Conservation (phyloP, 1,284 basidiomycete genomes). For the Ganoderma resinaceum region DNA sequence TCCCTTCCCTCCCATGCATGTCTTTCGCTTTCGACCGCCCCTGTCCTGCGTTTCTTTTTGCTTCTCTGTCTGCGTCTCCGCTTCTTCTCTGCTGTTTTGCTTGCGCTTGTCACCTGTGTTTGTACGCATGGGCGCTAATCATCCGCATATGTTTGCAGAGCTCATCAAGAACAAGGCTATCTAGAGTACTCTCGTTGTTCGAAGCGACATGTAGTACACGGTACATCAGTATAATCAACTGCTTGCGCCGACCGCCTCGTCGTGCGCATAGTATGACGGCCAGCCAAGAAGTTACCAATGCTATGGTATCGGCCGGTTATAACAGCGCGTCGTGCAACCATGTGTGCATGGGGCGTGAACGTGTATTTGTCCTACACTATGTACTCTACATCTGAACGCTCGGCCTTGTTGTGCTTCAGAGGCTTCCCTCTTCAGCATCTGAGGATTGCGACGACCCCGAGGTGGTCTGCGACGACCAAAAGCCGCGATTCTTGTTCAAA, state of each 20-base stretch:
- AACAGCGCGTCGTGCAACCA: too few species aligned
- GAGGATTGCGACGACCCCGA: slow-evolving; percentile 21
- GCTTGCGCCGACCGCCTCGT: not conserved
- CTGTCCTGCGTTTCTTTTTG: not conserved
- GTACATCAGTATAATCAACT: slow-evolving; percentile 4
- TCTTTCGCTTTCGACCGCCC: not conserved
- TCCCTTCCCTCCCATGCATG: slow-evolving; percentile 33
- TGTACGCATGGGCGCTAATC: slow-evolving; percentile 23
- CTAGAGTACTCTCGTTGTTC: slow-evolving; percentile 40
- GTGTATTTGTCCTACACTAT: too few species aligned
- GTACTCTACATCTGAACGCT: too few species aligned
- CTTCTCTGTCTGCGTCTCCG: not conserved
- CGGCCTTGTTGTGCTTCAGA: too few species aligned
- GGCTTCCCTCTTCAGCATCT: too few species aligned
- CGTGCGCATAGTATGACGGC: too few species aligned
- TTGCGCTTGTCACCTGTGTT: not conserved
- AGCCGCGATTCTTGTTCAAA: not conserved
- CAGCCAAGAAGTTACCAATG: too few species aligned
- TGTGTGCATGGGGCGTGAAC: too few species aligned
- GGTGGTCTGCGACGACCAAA: slow-evolving; percentile 5
- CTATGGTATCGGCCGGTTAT: too few species aligned
- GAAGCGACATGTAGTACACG: slow-evolving; percentile 14
- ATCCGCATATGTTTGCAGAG: slow-evolving; percentile 46
- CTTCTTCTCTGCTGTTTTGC: not conserved
- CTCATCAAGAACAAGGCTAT: slow-evolving; percentile 78